These are phyloP conservation scores for Cladochytrium replicatum DNA, from an alignment of 192 early-diverging fungal genomes.

Conservation along the genomic window DNA sequence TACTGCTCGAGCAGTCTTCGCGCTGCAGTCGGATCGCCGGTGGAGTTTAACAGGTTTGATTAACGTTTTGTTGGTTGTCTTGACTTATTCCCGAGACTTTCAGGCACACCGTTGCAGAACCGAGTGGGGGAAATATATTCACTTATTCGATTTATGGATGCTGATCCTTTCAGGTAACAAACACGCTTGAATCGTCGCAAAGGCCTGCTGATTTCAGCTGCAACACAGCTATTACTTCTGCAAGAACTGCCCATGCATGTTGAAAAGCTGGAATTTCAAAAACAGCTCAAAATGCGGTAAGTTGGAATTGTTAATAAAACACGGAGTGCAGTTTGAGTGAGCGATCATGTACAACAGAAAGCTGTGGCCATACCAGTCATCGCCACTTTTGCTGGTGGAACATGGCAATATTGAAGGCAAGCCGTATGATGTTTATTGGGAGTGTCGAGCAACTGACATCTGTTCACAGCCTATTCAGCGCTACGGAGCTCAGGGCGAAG, in stretches of 20 bases:
- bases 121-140: slow-evolving; percentile 89
- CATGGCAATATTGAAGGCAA: slow-evolving; percentile 75
- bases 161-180: slow-evolving; percentile 70
- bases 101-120: slow-evolving; percentile 92
- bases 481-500: slow-evolving; percentile 51
- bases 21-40: slow-evolving; percentile 47
- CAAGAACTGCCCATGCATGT: slow-evolving; percentile 58
- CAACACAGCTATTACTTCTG: slow-evolving; percentile 94
- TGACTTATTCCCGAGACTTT: no score
- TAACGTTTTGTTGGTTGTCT: no score
- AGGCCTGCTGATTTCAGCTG: no score
- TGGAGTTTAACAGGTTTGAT: slow-evolving; percentile 86
- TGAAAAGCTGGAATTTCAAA: slow-evolving; percentile 30
- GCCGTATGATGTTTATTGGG: no score
- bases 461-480: slow-evolving; percentile 84
- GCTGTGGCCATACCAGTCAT: slow-evolving; percentile 36
- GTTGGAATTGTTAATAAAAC: background rate
- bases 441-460: no score
- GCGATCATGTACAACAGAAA: no score
- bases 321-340: no score
- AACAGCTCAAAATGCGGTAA: slow-evolving; percentile 28
- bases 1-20: slow-evolving; percentile 78
- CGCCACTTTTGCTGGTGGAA: slow-evolving; percentile 73
- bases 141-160: slow-evolving; percentile 77
- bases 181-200: no score